phyloP scores from a whole-genome alignment of 495 filamentous ascomycete genomes.

The Glarea lozoyensis region DNA sequence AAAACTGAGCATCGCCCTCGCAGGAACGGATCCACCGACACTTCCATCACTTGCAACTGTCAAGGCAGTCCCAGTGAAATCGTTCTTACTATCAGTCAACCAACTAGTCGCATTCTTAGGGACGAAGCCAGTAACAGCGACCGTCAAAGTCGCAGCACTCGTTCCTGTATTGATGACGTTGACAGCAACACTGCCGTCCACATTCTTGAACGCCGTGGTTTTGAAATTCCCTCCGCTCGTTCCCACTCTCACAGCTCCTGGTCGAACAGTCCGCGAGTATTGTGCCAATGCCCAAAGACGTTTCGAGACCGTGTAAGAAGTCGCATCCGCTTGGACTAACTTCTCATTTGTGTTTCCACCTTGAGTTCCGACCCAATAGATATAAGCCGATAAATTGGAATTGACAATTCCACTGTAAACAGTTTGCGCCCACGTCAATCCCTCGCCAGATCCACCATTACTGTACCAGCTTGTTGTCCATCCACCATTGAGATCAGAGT shows the following conservation, averaged over 20 bases:
- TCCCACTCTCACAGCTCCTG: conserved; percentile 35
- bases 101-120: not conserved
- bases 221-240: conserved; percentile 25
- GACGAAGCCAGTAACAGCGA: not conserved
- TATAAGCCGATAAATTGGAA: conserved; percentile 36
- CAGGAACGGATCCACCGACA: not conserved
- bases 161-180: conserved; percentile 1
- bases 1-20: conserved; percentile 1
- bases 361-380: conserved; percentile 46
- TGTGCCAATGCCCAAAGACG: conserved; percentile 42
- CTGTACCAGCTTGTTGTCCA: conserved; percentile 36
- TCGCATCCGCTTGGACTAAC: conserved; percentile 28
- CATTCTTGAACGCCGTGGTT: conserved; percentile 36
- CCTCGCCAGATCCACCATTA: conserved; percentile 34
- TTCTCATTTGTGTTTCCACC: conserved; percentile 22
- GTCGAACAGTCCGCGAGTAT: conserved; percentile 35
- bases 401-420: conserved; percentile 35
- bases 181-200: conserved; percentile 24
- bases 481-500: conserved; percentile 35
- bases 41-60: conserved; percentile 1
- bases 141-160: not conserved
- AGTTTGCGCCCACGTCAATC: conserved; percentile 42
- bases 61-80: not conserved
- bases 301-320: conserved; percentile 26
- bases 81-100: conserved; percentile 1